Evolutionary conservation across 129 eudicot genomes (phyloP).

Genomic region (Ambrosia artemisiifolia): DNA sequence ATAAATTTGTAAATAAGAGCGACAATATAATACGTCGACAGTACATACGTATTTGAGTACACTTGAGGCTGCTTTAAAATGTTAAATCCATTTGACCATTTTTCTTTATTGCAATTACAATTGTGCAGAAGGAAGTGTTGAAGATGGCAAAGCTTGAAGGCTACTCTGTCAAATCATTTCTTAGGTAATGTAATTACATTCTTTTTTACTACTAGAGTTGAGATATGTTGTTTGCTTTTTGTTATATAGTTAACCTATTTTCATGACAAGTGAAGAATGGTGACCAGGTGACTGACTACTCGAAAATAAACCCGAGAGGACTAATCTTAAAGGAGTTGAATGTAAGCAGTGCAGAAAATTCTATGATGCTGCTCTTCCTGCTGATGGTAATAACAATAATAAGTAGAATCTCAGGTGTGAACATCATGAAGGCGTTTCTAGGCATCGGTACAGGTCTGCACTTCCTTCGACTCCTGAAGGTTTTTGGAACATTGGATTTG

Average conservation of each 20-base stretch:
- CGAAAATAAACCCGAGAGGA: slow-evolving; percentile 46
- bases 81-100: neutral
- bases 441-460: slow-evolving; percentile 91
- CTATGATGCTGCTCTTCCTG: slow-evolving; percentile 88
- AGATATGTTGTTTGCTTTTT: too few species aligned
- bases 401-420: slow-evolving; percentile 67
- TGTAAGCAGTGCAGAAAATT: slow-evolving; percentile 94
- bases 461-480: slow-evolving; percentile 99
- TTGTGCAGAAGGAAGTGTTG: slow-evolving; percentile 58
- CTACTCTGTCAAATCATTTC: slow-evolving; percentile 40
- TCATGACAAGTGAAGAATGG: too few species aligned
- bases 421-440: slow-evolving; percentile 95
- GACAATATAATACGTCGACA: neutral
- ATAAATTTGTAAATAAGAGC: neutral
- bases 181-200: slow-evolving; percentile 12
- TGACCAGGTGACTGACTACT: too few species aligned
- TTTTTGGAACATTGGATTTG: slow-evolving; percentile 99
- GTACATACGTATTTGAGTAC: neutral
- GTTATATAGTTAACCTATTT: too few species aligned
- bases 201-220: too few species aligned
- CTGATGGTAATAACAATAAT: slow-evolving; percentile 30
- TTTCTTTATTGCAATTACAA: neutral
- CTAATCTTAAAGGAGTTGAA: slow-evolving; percentile 73
- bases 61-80: neutral
- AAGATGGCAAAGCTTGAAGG: slow-evolving; percentile 53